Conservation (phyloP, 805 yeast species). For the Sugiyamaella americana region DNA sequence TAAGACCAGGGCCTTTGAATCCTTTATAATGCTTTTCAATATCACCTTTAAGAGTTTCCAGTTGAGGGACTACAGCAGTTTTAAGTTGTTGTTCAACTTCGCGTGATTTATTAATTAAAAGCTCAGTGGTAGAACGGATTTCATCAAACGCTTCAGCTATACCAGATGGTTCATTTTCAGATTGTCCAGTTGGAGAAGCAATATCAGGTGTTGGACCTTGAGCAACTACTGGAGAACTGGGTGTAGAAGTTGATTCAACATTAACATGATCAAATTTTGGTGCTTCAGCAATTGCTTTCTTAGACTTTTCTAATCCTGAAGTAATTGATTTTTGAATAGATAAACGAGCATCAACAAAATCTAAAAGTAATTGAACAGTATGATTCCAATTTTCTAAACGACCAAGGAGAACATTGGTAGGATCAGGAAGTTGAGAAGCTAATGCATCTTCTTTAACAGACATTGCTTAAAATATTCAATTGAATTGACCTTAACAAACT, state of each 20-base stretch:
- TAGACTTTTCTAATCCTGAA: constrained; percentile 31
- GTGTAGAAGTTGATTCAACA: constrained; percentile 4
- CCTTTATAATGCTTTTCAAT: constrained; percentile 40
- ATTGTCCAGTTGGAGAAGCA: constrained; percentile 11
- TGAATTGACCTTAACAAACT: too few relatives aligned
- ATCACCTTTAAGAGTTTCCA: constrained; percentile 38
- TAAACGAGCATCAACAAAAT: constrained; percentile 28
- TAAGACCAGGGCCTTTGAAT: constrained; percentile 32
- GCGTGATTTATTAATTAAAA: constrained; percentile 31
- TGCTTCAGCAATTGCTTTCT: constrained; percentile 30
- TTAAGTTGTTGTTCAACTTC: constrained; percentile 38
- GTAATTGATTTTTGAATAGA: constrained; percentile 27
- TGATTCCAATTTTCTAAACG: constrained; percentile 38
- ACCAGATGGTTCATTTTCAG: constrained; percentile 18
- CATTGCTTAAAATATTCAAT: too few relatives aligned
- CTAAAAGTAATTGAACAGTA: constrained; percentile 27
- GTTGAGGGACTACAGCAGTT: constrained; percentile 38
- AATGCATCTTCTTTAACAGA: constrained; percentile 13
- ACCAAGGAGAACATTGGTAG: constrained; percentile 31
- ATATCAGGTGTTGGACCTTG: background rate
- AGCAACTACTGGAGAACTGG: constrained; percentile 3
- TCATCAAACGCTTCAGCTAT: constrained; percentile 32
- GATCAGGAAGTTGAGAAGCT: constrained; percentile 25
- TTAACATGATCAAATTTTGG: constrained; percentile 30
- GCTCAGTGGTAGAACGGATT: constrained; percentile 31